These are phyloP conservation scores for Psilocybe subaeruginosa DNA, from an alignment of 768 basidiomycete genomes.

Conservation along the genomic window DNA sequence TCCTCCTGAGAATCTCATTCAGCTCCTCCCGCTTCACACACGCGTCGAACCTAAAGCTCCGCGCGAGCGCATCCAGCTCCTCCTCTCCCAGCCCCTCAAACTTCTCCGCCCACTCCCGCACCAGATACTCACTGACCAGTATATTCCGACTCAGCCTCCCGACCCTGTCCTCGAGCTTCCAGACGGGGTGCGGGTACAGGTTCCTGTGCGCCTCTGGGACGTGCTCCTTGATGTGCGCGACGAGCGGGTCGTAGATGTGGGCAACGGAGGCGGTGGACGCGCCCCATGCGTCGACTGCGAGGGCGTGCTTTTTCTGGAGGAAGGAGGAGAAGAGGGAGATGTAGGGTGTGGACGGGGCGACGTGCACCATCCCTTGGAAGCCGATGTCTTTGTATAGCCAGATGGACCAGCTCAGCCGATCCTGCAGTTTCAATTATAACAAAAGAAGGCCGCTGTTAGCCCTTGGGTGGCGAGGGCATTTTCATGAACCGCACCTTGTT, in stretches of 20 bases:
- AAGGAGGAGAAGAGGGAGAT: constrained; percentile 70
- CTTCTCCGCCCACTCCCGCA: constrained; percentile 75
- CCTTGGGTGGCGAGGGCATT: neutral
- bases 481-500: constrained; percentile 41
- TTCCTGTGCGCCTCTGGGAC: constrained; percentile 51
- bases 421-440: constrained; percentile 35
- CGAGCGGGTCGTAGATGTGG: constrained; percentile 65
- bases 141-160: constrained; percentile 67
- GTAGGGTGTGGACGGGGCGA: constrained; percentile 70
- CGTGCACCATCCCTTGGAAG: constrained; percentile 86
- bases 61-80: constrained; percentile 75
- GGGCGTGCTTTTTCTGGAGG: constrained; percentile 76
- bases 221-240: constrained; percentile 62
- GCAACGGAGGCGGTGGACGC: constrained; percentile 61
- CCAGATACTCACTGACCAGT: constrained; percentile 70
- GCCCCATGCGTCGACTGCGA: constrained; percentile 82
- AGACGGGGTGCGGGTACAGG: constrained; percentile 68
- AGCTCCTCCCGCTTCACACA: constrained; percentile 72
- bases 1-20: constrained; percentile 54
- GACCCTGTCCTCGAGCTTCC: constrained; percentile 60
- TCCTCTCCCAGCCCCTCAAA: constrained; percentile 57
- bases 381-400: constrained; percentile 90
- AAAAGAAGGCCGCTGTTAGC: neutral
- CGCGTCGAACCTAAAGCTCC: constrained; percentile 71
- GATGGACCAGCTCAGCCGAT: constrained; percentile 77